Evolutionary conservation across 306 rosid species (phyloP).

Genomic region (Lathyrus oleraceus): DNA sequence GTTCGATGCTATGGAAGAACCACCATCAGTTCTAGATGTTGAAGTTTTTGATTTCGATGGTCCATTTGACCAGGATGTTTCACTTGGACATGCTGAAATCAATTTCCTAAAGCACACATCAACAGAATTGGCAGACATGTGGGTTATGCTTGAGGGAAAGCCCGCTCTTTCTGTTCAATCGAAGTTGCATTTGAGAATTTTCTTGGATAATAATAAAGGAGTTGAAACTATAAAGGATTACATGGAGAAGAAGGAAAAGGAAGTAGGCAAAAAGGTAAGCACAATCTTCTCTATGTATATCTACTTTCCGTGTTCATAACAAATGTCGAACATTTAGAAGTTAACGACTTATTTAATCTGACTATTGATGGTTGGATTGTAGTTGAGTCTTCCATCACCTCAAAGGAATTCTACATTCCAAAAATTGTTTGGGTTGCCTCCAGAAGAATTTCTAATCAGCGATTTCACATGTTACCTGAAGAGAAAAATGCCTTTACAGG

Average conservation of each 20-base stretch:
- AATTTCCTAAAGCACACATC: slow-evolving; percentile 81
- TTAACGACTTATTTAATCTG: slow-evolving; percentile 22
- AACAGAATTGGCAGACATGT: slow-evolving; percentile 77
- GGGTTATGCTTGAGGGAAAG: slow-evolving; percentile 87
- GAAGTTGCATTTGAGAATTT: slow-evolving; percentile 84
- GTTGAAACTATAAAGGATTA: slow-evolving; percentile 80
- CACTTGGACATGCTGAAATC: slow-evolving; percentile 87
- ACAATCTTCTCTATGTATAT: slow-evolving; percentile 12
- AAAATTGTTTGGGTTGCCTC: slow-evolving; percentile 77
- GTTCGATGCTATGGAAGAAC: slow-evolving; percentile 96
- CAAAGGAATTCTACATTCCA: slow-evolving; percentile 86
- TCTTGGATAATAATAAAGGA: slow-evolving; percentile 77
- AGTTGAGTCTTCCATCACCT: slow-evolving; percentile 83
- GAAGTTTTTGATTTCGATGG: slow-evolving; percentile 92
- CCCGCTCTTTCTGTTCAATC: slow-evolving; percentile 83
- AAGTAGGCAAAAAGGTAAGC: slow-evolving; percentile 91
- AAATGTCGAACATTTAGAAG: slow-evolving; percentile 12
- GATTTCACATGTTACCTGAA: slow-evolving; percentile 76
- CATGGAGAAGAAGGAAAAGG: slow-evolving; percentile 85
- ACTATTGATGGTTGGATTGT: slow-evolving; percentile 37
- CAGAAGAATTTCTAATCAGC: slow-evolving; percentile 86
- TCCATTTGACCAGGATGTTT: slow-evolving; percentile 78
- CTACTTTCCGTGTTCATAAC: background rate
- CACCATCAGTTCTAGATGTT: slow-evolving; percentile 78
- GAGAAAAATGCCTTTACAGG: slow-evolving; percentile 85